Evolutionary conservation across 129 eudicot genomes (phyloP).

Genomic region (Tagetes erecta): DNA sequence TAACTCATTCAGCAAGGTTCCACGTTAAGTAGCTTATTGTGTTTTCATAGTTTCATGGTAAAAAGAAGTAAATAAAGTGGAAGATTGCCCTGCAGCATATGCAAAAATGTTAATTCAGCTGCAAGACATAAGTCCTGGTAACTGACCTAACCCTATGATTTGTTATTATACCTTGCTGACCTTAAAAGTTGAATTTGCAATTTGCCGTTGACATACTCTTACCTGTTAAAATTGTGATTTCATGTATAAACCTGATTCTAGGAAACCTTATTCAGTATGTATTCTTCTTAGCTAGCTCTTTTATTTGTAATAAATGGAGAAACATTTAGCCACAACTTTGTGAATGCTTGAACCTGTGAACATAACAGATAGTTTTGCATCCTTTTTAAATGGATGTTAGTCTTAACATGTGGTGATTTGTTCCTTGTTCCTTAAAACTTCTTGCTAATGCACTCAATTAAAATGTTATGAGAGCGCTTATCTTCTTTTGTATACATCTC

Average conservation of each 20-base stretch:
- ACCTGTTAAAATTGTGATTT: constrained; percentile 10
- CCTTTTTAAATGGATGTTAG: not conserved
- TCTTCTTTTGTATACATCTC: not conserved
- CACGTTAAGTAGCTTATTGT: constrained; percentile 8
- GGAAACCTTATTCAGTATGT: not conserved
- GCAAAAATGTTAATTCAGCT: constrained; percentile 5
- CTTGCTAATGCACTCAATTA: not conserved
- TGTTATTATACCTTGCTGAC: not conserved
- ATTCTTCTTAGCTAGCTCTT: constrained; percentile 14
- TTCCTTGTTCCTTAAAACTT: not conserved
- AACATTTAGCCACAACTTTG: not conserved
- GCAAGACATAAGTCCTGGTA: constrained; percentile 12
- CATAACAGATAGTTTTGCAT: not conserved
- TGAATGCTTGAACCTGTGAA: not conserved
- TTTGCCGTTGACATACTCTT: not conserved
- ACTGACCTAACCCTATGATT: not conserved
- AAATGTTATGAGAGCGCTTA: not conserved
- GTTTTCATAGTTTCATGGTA: constrained; percentile 13
- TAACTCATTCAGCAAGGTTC: not conserved
- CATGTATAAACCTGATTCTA: not conserved
- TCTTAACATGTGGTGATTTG: not conserved
- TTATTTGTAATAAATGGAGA: not conserved
- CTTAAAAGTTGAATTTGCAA: not conserved
- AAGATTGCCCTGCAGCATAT: constrained; percentile 8
- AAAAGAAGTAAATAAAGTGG: not conserved